A percentile compares a stretch with the other conserved stretches of the same genome.
Conservation (phyloP, 495 filamentous ascomycete species). For the Neurospora terricola region DNA sequence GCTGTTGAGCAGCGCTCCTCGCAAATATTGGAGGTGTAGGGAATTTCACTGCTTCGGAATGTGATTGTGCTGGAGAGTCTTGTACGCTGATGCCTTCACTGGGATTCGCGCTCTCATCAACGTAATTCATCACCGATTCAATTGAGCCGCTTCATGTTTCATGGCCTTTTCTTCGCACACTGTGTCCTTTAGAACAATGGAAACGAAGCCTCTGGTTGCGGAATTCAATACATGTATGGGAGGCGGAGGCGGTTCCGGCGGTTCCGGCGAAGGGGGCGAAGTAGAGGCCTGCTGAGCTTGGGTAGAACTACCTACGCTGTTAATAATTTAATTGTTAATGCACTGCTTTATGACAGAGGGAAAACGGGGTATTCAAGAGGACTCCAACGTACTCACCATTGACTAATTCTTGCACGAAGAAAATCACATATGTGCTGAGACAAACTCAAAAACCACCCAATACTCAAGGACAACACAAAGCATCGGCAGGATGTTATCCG, state of each 20-base stretch:
- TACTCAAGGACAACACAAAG: too few relatives aligned
- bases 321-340: too few relatives aligned
- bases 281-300: neutral
- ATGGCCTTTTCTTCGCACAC: neutral
- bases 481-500: too few relatives aligned
- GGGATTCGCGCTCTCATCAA: neutral
- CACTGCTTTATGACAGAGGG: too few relatives aligned
- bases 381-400: too few relatives aligned
- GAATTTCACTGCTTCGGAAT: neutral
- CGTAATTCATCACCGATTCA: neutral
- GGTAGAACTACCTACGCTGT: neutral
- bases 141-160: neutral
- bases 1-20: fast-evolving
- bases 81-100: neutral
- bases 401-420: too few relatives aligned
- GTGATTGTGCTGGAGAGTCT: neutral
- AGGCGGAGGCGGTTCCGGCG: neutral
- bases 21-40: neutral
- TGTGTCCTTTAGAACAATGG: neutral
- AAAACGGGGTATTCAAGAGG: too few relatives aligned
- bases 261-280: neutral
- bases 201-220: neutral
- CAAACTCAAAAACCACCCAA: too few relatives aligned
- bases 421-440: too few relatives aligned
- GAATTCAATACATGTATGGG: neutral